phyloP scores from a whole-genome alignment of 495 filamentous ascomycete genomes.

The Penicillium ochrochloron region DNA sequence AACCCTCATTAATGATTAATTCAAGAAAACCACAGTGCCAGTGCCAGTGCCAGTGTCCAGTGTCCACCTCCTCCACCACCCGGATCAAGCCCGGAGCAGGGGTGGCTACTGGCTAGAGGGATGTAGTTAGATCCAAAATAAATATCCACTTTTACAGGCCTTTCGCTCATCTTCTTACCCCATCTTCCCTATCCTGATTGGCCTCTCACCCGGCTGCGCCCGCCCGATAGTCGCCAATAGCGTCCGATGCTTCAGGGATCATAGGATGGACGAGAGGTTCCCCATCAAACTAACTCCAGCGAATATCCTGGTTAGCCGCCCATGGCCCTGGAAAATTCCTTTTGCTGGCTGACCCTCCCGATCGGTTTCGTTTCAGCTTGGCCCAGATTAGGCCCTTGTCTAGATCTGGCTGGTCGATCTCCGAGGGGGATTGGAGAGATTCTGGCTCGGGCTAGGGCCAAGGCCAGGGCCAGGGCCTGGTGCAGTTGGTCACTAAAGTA shows the following conservation, averaged over 20 bases:
- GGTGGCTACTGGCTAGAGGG: neutral
- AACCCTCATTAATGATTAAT: too few species aligned
- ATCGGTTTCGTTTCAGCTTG: conserved; percentile 28
- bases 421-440: neutral
- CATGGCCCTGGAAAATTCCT: conserved; percentile 42
- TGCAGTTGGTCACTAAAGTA: too few species aligned
- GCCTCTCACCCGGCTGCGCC: conserved; percentile 24
- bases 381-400: neutral
- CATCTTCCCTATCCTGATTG: conserved; percentile 8
- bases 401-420: conserved; percentile 14
- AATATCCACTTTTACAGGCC: neutral
- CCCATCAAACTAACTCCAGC: conserved; percentile 9
- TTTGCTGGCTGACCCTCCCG: conserved; percentile 16
- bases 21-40: too few species aligned
- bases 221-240: conserved; percentile 39
- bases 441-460: neutral
- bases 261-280: neutral
- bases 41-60: too few species aligned
- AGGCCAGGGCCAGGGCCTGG: too few species aligned
- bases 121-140: too few species aligned
- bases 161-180: neutral
- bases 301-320: conserved; percentile 47
- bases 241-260: conserved; percentile 18
- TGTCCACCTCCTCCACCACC: neutral
- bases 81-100: conserved; percentile 2